Percentiles rank a stretch among this genome's conserved stretches.
phyloP scores from a whole-genome alignment of 1,284 basidiomycete genomes.

The Puccinia horiana region DNA sequence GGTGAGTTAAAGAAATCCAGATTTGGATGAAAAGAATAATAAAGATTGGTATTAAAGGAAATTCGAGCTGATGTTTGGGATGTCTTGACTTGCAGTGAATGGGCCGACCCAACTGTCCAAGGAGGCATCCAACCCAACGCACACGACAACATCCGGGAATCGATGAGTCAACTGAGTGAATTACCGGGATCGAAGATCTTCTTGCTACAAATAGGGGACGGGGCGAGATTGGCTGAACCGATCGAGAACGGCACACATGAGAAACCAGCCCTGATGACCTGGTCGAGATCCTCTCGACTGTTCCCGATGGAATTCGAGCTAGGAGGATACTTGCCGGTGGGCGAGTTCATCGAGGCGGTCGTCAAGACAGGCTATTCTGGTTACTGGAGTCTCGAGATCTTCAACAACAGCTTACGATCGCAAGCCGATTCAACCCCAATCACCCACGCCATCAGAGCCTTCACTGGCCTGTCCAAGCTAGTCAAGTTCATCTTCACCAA shows the following conservation, averaged over 20 bases:
- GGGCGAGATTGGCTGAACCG: conserved; percentile 52
- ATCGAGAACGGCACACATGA: conserved; percentile 54
- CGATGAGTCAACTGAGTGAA: conserved; percentile 50
- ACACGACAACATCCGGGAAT: conserved; percentile 20
- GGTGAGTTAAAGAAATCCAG: conserved; percentile 54
- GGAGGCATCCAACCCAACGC: conserved; percentile 35
- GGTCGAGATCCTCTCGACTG: conserved; percentile 58
- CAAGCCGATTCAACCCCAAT: conserved; percentile 52
- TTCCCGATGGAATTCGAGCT: conserved; percentile 57
- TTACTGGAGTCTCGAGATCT: conserved; percentile 59
- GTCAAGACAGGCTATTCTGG: conserved; percentile 57
- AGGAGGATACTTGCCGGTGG: conserved; percentile 59
- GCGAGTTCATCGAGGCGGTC: conserved; percentile 57
- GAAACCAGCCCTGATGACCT: conserved; percentile 58
- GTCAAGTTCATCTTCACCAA: conserved; percentile 19
- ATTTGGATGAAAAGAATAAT: background rate
- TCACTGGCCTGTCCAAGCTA: conserved; percentile 50
- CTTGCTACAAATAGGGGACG: conserved; percentile 60
- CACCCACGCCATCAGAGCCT: conserved; percentile 56
- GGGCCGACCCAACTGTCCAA: conserved; percentile 32
- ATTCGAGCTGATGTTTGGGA: background rate
- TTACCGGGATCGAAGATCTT: conserved; percentile 55
- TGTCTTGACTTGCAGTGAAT: conserved; percentile 14
- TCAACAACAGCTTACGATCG: conserved; percentile 57
- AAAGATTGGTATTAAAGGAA: background rate